These are phyloP conservation scores for Clausena lansium DNA, from an alignment of 345 rosid genomes.

Conservation along the genomic window DNA sequence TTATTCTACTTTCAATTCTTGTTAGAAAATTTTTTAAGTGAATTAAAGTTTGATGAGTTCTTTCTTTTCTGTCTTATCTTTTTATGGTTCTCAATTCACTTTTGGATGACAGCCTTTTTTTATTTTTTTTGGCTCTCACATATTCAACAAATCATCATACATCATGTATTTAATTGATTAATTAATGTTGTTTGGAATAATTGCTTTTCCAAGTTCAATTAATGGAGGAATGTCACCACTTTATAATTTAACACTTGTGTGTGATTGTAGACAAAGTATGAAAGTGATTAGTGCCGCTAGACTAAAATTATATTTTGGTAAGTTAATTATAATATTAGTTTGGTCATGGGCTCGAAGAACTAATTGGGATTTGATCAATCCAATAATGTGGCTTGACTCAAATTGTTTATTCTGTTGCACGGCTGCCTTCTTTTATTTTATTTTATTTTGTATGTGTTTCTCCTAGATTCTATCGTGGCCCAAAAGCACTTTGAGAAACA, in stretches of 20 bases:
- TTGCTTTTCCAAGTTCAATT: constrained; percentile 29
- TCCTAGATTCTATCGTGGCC: constrained; percentile 8
- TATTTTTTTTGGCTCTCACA: constrained; percentile 10
- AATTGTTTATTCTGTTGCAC: background rate
- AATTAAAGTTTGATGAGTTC: background rate
- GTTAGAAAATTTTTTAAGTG: background rate
- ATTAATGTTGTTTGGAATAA: constrained; percentile 14
- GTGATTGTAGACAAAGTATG: constrained; percentile 16
- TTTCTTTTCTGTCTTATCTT: constrained; percentile 7
- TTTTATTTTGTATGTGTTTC: background rate
- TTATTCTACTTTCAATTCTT: constrained; percentile 12
- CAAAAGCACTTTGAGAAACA: background rate
- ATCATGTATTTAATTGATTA: constrained; percentile 8
- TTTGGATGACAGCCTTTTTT: constrained; percentile 16
- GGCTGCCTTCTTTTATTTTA: background rate
- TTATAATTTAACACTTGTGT: background rate
- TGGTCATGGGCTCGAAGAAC: constrained; percentile 30
- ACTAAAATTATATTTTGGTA: background rate
- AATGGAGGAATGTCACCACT: constrained; percentile 19
- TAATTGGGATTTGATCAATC: constrained; percentile 9
- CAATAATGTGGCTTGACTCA: constrained; percentile 18
- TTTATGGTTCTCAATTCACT: constrained; percentile 2
- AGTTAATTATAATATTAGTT: background rate
- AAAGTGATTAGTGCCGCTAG: constrained; percentile 29
- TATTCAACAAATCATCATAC: constrained; percentile 20